phyloP scores from a whole-genome alignment of 441 rosid genomes.

The Adansonia gregorii region DNA sequence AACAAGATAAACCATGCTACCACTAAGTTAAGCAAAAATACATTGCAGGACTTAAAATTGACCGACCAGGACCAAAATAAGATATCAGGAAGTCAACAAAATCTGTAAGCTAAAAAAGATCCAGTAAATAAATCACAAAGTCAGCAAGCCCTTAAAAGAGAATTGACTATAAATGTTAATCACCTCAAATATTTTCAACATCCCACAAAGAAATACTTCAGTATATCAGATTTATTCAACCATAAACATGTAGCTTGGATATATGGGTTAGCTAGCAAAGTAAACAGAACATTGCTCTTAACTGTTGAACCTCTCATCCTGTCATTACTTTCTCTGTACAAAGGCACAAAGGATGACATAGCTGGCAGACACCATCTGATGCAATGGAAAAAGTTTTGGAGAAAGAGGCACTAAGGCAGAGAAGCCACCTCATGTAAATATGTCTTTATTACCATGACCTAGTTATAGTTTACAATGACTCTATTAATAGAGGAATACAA shows the following conservation, averaged over 20 bases:
- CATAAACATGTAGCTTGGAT: background rate
- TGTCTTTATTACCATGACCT: background rate
- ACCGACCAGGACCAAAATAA: background rate
- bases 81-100: background rate
- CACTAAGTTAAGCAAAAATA: slow-evolving; percentile 1
- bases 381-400: background rate
- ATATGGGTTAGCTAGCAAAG: background rate
- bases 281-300: background rate
- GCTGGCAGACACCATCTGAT: background rate
- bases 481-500: background rate
- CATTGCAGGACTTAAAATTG: background rate
- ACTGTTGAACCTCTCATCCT: slow-evolving; percentile 1
- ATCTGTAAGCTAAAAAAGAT: slow-evolving; percentile 1
- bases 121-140: background rate
- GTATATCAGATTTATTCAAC: background rate
- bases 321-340: background rate
- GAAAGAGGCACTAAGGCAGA: background rate
- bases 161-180: background rate
- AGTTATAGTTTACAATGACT: background rate
- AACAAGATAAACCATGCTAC: slow-evolving; percentile 4
- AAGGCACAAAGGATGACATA: background rate
- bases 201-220: background rate
- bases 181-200: background rate
- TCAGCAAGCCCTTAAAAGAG: background rate
- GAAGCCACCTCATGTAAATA: background rate